Evolutionary conservation across 83 land plant species (phyloP).

Genomic region (Thuja plicata): DNA sequence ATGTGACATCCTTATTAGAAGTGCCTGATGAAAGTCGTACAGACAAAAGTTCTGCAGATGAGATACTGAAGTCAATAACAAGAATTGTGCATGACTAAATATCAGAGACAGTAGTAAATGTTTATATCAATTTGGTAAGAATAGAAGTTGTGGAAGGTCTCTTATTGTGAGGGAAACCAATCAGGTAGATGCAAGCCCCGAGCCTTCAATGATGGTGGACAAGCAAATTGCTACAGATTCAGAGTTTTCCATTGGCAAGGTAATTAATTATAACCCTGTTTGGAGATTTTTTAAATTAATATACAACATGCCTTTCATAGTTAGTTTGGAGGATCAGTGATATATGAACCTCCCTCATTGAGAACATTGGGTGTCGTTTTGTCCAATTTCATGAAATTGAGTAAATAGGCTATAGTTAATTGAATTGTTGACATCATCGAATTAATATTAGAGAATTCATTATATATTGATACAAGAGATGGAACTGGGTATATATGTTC

Average conservation of each 20-base stretch:
- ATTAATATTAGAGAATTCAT: not conserved
- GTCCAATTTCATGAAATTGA: not conserved
- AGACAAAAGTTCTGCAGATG: too few relatives aligned
- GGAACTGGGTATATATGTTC: too few relatives aligned
- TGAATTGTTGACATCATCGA: not conserved
- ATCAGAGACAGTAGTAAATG: not conserved
- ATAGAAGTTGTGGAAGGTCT: not conserved
- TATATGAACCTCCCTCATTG: not conserved
- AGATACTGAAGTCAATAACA: too few relatives aligned
- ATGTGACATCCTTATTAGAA: too few relatives aligned
- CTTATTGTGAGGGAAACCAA: constrained; percentile 5
- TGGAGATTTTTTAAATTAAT: not conserved
- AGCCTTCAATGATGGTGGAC: not conserved
- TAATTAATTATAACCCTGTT: not conserved
- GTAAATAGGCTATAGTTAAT: not conserved
- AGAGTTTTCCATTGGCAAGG: constrained; percentile 6
- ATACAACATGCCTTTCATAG: not conserved
- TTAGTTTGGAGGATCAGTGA: not conserved
- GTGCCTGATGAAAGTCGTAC: too few relatives aligned
- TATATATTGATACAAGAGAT: not conserved
- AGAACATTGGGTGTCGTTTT: not conserved
- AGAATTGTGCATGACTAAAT: not conserved
- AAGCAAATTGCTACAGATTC: constrained; percentile 5
- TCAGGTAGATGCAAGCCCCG: constrained; percentile 4
- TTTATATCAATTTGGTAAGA: not conserved